Percentiles rank a stretch among this genome's conserved stretches.
Evolutionary conservation across 768 basidiomycete species (phyloP).

Genomic region (Bullera alba): DNA sequence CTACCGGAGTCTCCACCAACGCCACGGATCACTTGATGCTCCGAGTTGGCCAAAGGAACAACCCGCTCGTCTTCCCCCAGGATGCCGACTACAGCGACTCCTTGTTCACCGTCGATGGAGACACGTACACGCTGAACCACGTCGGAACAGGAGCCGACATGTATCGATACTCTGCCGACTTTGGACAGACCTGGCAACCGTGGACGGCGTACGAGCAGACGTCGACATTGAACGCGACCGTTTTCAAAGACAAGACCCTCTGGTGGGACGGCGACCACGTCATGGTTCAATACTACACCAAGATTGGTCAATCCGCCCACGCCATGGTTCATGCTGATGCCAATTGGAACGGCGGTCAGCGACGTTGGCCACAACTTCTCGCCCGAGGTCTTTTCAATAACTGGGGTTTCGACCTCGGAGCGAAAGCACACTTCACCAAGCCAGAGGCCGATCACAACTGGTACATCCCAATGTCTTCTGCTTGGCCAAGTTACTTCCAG

Average conservation of each 20-base stretch:
- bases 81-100: constrained; percentile 62
- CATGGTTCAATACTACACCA: constrained; percentile 86
- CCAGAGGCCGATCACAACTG: constrained; percentile 56
- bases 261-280: constrained; percentile 83
- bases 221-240: constrained; percentile 55
- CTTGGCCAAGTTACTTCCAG: constrained; percentile 84
- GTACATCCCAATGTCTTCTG: constrained; percentile 59
- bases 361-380: constrained; percentile 79
- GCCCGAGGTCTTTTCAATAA: constrained; percentile 82
- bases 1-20: constrained; percentile 59
- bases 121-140: constrained; percentile 70
- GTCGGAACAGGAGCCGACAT: constrained; percentile 76
- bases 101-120: constrained; percentile 51
- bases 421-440: constrained; percentile 60
- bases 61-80: constrained; percentile 79
- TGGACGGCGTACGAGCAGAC: constrained; percentile 74
- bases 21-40: constrained; percentile 68
- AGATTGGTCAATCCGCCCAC: constrained; percentile 56
- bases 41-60: constrained; percentile 67
- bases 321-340: constrained; percentile 72
- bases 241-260: constrained; percentile 52
- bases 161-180: constrained; percentile 82
- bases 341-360: constrained; percentile 53
- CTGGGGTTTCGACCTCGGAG: constrained; percentile 86
- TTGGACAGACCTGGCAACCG: constrained; percentile 71